Percentiles rank a stretch among this genome's conserved stretches.
These are phyloP conservation scores for Schoenoplectus triqueter DNA, from an alignment of 202 grass and related monocot genomes.

Conservation along the genomic window DNA sequence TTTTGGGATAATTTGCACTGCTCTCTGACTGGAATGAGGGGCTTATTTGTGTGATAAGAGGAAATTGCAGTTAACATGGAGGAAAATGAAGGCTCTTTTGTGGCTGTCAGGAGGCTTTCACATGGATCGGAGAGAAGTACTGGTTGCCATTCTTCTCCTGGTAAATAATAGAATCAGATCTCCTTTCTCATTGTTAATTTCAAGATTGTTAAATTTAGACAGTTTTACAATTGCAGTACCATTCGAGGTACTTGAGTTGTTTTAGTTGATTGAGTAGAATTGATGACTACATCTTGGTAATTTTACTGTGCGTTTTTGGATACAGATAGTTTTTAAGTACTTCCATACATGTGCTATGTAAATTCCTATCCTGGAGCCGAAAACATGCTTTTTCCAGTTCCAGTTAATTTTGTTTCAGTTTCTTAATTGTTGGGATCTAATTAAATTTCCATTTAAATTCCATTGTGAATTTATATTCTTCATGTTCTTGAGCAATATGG, in stretches of 20 bases:
- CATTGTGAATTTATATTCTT: background rate
- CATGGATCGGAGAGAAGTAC: constrained; percentile 65
- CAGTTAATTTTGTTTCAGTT: constrained; percentile 12
- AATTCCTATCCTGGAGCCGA: constrained; percentile 6
- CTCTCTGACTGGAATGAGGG: constrained; percentile 15
- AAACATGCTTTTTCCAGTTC: constrained; percentile 25
- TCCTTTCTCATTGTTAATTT: background rate
- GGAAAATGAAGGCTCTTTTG: constrained; percentile 68
- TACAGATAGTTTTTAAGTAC: background rate
- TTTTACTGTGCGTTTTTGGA: background rate
- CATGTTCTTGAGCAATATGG: too few species aligned
- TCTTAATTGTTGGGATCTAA: constrained; percentile 5
- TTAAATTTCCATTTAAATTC: background rate
- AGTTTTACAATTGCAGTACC: background rate
- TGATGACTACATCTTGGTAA: constrained; percentile 19
- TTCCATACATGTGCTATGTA: background rate
- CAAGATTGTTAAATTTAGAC: too few species aligned
- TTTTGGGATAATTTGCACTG: constrained; percentile 19
- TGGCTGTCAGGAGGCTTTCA: constrained; percentile 71
- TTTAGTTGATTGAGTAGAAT: constrained; percentile 28
- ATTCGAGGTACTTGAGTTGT: constrained; percentile 7
- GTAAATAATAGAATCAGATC: constrained; percentile 39
- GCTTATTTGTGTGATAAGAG: background rate
- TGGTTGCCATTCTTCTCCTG: constrained; percentile 61
- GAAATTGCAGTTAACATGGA: constrained; percentile 53